A percentile compares a stretch with the other conserved stretches of the same genome.
Conservation (phyloP, 257 asterid species). For the Nicotiana tabacum region DNA sequence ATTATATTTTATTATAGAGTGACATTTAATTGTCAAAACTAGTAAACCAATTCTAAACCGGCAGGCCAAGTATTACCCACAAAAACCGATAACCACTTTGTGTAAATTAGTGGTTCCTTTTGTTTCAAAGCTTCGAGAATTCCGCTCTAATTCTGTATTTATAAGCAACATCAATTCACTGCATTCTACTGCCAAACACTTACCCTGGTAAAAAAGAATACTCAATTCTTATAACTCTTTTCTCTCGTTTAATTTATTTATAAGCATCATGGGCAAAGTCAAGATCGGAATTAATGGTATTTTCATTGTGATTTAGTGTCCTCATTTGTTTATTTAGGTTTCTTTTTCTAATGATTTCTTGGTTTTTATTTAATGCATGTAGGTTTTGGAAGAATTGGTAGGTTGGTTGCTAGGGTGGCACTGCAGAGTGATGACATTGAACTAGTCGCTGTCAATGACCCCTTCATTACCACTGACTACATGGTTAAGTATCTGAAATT, state of each 20-base stretch:
- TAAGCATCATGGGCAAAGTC: constrained; percentile 34
- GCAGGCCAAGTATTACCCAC: not conserved
- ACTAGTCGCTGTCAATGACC: constrained; percentile 65
- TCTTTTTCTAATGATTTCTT: not conserved
- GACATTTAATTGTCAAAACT: not conserved
- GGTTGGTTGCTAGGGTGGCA: constrained; percentile 60
- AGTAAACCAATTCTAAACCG: not conserved
- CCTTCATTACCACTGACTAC: constrained; percentile 51
- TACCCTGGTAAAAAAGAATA: not conserved
- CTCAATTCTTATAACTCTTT: not conserved
- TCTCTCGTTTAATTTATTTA: not conserved
- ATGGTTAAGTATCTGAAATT: constrained; percentile 24
- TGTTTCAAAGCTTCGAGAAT: not conserved
- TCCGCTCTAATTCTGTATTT: not conserved
- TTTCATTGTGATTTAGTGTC: not conserved
- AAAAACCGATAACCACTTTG: not conserved
- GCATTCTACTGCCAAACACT: not conserved
- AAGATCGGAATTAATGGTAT: constrained; percentile 78
- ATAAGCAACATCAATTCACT: not conserved
- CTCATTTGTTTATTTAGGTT: not conserved
- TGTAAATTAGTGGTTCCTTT: not conserved
- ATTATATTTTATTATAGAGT: not conserved
- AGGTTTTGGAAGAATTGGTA: constrained; percentile 70
- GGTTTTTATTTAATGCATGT: not conserved
- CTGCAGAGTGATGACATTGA: constrained; percentile 58